These are phyloP conservation scores for Lodderomyces parapsilosis DNA, from an alignment of 1,139 yeast genomes.

Conservation along the genomic window DNA sequence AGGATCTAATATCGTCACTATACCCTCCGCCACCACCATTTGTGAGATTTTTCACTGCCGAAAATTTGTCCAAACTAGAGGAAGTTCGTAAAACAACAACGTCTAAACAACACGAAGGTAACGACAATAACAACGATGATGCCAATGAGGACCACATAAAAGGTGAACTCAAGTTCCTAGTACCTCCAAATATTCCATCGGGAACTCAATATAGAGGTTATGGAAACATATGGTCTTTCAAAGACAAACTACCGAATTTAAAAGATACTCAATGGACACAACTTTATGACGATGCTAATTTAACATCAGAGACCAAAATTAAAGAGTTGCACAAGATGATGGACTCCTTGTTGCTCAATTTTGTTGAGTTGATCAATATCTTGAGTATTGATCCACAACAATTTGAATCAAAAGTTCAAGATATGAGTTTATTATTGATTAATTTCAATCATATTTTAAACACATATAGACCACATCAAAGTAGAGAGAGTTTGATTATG, in stretches of 20 bases:
- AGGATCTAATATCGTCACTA: conserved; percentile 57
- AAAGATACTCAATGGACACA: conserved; percentile 69
- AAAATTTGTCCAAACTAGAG: conserved; percentile 45
- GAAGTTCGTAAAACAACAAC: conserved; percentile 12
- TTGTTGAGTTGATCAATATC: conserved; percentile 72
- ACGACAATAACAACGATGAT: conserved; percentile 4
- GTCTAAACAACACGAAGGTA: conserved; percentile 6
- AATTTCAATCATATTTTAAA: conserved; percentile 82
- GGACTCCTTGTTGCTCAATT: conserved; percentile 67
- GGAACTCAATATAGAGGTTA: conserved; percentile 70
- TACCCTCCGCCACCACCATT: conserved; percentile 89
- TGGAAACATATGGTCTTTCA: conserved; percentile 79
- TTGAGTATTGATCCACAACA: conserved; percentile 66
- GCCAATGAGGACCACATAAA: conserved; percentile 1
- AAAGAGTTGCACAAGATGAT: conserved; percentile 67
- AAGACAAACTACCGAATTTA: conserved; percentile 67
- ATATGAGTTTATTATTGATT: conserved; percentile 69
- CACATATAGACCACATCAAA: conserved; percentile 87
- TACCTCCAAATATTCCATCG: conserved; percentile 66
- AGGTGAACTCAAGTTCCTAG: conserved; percentile 50
- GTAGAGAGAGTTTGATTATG: conserved; percentile 75
- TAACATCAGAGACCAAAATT: conserved; percentile 54
- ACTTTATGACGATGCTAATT: conserved; percentile 53
- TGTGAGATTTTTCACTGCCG: conserved; percentile 64
- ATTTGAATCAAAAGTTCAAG: conserved; percentile 66